Percentiles rank a stretch among this genome's conserved stretches.
These are phyloP conservation scores for Phytophthora citrophthora DNA, from an alignment of 352 stramenopile genomes.

Conservation along the genomic window DNA sequence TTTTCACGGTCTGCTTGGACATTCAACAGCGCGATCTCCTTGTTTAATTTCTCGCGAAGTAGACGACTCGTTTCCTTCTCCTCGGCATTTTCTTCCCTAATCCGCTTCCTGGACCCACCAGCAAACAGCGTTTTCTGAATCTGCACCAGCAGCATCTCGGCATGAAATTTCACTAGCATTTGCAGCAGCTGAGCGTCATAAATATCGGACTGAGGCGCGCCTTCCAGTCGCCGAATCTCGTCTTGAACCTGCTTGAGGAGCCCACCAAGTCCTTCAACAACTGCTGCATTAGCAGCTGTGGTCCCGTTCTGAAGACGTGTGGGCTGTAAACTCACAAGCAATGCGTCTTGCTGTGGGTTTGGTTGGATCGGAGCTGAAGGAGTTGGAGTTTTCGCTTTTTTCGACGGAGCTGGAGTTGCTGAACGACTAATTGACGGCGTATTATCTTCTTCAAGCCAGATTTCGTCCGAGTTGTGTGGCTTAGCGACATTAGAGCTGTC, in stretches of 20 bases:
- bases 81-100: constrained; percentile 16
- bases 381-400: constrained; percentile 19
- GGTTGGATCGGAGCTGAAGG: constrained; percentile 7
- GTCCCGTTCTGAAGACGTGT: not conserved
- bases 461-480: constrained; percentile 5
- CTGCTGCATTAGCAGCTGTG: not conserved
- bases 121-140: constrained; percentile 21
- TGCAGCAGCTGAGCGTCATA: constrained; percentile 47
- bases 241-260: constrained; percentile 31
- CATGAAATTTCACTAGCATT: constrained; percentile 42
- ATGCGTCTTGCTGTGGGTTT: constrained; percentile 6
- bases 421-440: not conserved
- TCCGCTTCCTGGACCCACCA: constrained; percentile 5
- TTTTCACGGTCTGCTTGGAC: constrained; percentile 33
- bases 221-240: constrained; percentile 36
- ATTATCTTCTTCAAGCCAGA: constrained; percentile 18
- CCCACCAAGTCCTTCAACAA: constrained; percentile 4
- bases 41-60: constrained; percentile 27
- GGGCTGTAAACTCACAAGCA: constrained; percentile 8
- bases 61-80: constrained; percentile 21
- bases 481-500: not conserved
- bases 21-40: constrained; percentile 36
- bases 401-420: constrained; percentile 1
- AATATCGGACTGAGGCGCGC: constrained; percentile 7
- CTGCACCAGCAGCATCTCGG: constrained; percentile 32